Evolutionary conservation across 2,329 filamentous ascomycete species (phyloP), one percentile per base, ranked within the genome.

Genomic region (Exophiala sp.): DNA sequence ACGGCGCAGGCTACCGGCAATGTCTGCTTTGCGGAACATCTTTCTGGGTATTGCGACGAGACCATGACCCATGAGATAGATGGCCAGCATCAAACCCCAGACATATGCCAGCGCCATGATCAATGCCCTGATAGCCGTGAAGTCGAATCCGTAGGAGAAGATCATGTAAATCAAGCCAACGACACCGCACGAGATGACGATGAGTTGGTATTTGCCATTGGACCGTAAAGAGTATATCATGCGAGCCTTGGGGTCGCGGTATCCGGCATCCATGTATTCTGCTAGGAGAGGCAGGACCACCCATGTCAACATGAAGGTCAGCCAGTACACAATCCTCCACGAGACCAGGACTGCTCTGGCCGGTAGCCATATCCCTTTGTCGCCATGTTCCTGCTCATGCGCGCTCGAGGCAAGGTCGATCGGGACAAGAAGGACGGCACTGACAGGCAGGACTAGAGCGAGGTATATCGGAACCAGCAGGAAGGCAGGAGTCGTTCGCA

Each of bases 51-150:
- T 88, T 1, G 91, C 88, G 32, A 99, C 94, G 21, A 99, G 78
- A 6, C 94, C 94, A 70, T 99, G 94, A 5, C 94, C 94, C 92
- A 99, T 97, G 38, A 99, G 79, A 66, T 96, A 97, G 58, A 99
- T 96, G 42, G 91, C 94, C 48, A 97, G 78, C 3, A 92, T 79
- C 63, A 99, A 75, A 64, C 91, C 91, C 88, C 91, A 97, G 56
- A 90, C 89, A 71, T 99, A 99, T 35, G 92, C 89, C 55, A 97
- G 76, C 11, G 94, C 92, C 89, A 99, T 96, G 60, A 95, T 80
- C 38, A 95, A 77, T 34, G 83, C 86, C 74, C 95, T 96, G 63
- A 97, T 78, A 0, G 86, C 87, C 2, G 77, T 78, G 55, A 87
- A 80, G 21, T 84, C 81, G 63, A 90, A 84, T 1, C 88, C 88